phyloP scores from a whole-genome alignment of 352 stramenopile species.

The Globisporangium megalacanthum region DNA sequence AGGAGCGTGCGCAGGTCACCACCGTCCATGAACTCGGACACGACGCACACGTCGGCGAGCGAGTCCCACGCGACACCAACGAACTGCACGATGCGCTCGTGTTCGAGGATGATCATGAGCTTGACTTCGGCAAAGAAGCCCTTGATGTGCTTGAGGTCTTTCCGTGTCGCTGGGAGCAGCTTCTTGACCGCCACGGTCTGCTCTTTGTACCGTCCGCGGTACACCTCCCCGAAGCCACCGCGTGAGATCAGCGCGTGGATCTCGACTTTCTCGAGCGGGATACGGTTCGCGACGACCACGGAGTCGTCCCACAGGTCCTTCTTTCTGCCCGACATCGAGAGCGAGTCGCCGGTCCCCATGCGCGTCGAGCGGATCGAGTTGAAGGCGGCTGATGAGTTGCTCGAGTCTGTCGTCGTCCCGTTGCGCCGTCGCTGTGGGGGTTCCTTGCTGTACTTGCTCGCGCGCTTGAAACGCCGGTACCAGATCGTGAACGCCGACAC shows the following conservation, averaged over 20 bases:
- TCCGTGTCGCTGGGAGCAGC: constrained; percentile 14
- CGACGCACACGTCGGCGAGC: constrained; percentile 27
- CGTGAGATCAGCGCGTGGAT: constrained; percentile 16
- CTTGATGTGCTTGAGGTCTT: constrained; percentile 21
- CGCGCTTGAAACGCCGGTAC: constrained; percentile 27
- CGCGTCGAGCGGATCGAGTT: constrained; percentile 7
- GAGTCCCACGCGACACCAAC: constrained; percentile 40
- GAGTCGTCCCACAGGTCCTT: constrained; percentile 19
- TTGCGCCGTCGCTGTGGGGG: neutral
- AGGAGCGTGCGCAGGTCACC: constrained; percentile 31
- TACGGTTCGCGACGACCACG: constrained; percentile 16
- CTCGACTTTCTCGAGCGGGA: constrained; percentile 24
- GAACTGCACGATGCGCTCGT: constrained; percentile 35
- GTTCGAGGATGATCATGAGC: constrained; percentile 33
- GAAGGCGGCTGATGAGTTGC: neutral
- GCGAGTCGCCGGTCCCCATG: neutral
- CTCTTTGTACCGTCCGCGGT: constrained; percentile 17
- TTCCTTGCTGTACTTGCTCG: constrained; percentile 5
- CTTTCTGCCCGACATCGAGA: constrained; percentile 2
- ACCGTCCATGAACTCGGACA: constrained; percentile 41
- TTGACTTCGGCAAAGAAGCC: constrained; percentile 33
- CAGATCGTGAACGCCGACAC: constrained; percentile 36
- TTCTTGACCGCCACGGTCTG: constrained; percentile 20
- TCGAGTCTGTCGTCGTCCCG: neutral
- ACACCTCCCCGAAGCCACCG: no score